Evolutionary conservation across 768 basidiomycete genomes (phyloP), one percentile per base, ranked within the genome.

Genomic region (Serendipita indica): DNA sequence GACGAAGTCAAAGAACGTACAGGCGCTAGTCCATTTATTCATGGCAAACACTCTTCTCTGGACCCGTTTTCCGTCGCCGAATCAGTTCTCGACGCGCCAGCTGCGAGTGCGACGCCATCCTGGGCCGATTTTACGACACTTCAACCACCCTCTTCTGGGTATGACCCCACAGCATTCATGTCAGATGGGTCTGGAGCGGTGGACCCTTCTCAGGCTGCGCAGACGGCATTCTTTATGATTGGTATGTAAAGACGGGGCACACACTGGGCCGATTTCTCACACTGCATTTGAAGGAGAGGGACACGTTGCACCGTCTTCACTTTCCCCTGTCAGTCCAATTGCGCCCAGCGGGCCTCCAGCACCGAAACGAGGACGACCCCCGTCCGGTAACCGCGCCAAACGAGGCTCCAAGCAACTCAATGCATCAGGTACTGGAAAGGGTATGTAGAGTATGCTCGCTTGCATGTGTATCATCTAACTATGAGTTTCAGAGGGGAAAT

Each of bases 1-100:
- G 76, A 78, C 58, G 69, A 74, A 39, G 73, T 76, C 61, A 77
- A 77, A 67, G 77, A 77, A 61, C 70, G 72, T 25, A 77, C 72
- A 0, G 76, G 75, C 25, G 67, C 69, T 20, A 75, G 74, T 58
- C 76, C 72, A 49, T 77, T 77, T 66, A 68, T 78, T 39, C 73
- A 77, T 49, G 76, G 77, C 34, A 77, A 76, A 62, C 75, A 77
- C 59, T 77, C 74, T 28, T 74, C 73, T 62, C 69, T 78, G 52
- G 76, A 76, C 62, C 74, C 76, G 2, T 76, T 76, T 61, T 75
- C 49, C 25, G 10, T 54, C 32, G 30, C 32, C 20, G 49, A 54
- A 28, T 25, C 22, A 22, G 22, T 54, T 10, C 49, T 28, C 7
- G 49, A 54, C n/a, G 49, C 49, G 10, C 49, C 22, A 10, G 49